phyloP scores from a whole-genome alignment of 768 basidiomycete species.

The Pleurotus cornucopiae region DNA sequence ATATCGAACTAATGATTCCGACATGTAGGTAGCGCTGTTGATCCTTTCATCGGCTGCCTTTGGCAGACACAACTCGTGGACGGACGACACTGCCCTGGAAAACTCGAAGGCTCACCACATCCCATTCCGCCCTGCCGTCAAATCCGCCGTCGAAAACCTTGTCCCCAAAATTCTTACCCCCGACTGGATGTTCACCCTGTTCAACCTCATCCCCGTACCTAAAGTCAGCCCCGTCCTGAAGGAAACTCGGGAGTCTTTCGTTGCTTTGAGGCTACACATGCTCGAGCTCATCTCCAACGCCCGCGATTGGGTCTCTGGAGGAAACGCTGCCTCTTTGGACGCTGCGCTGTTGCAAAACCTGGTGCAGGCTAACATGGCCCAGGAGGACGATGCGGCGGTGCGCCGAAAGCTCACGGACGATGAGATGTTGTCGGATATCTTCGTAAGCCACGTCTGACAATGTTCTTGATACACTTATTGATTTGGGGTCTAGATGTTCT shows the following conservation, averaged over 20 bases:
- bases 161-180: slow-evolving; percentile 21
- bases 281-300: slow-evolving; percentile 25
- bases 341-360: slow-evolving; percentile 29
- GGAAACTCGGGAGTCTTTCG: slow-evolving; percentile 19
- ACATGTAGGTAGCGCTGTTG: slow-evolving; percentile 20
- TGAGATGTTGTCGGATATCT: slow-evolving; percentile 23
- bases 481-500: slow-evolving; percentile 30
- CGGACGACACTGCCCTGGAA: slow-evolving; percentile 14
- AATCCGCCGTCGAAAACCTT: slow-evolving; percentile 20
- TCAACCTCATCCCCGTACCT: not conserved
- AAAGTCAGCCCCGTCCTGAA: slow-evolving; percentile 17
- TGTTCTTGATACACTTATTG: not conserved
- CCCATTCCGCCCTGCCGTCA: slow-evolving; percentile 18
- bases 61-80: slow-evolving; percentile 23
- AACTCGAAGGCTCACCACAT: slow-evolving; percentile 18
- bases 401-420: slow-evolving; percentile 25
- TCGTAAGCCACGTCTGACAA: slow-evolving; percentile 25
- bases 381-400: slow-evolving; percentile 16
- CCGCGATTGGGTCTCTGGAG: slow-evolving; percentile 16
- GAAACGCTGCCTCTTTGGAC: slow-evolving; percentile 11
- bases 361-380: slow-evolving; percentile 29
- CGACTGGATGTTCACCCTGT: slow-evolving; percentile 16
- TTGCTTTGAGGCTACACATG: slow-evolving; percentile 26
- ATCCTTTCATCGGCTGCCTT: slow-evolving; percentile 27
- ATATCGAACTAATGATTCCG: not conserved